Evolutionary conservation across 139 green algal species (phyloP), one percentile per base, ranked within the genome.

Genomic region (Micractinium sp.): DNA sequence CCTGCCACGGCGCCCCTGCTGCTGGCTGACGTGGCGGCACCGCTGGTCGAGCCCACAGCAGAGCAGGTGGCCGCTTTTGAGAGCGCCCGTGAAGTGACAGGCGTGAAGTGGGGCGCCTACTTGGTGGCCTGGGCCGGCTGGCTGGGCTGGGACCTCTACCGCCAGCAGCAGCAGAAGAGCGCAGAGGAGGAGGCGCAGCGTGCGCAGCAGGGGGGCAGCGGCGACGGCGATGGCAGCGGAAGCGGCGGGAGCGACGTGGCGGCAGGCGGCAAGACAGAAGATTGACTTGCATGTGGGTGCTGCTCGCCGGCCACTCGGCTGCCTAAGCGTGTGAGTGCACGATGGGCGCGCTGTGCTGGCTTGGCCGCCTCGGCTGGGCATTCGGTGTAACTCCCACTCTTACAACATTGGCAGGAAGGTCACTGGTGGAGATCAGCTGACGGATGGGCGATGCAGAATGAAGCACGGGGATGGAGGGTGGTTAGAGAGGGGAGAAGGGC

Each of bases 81-180:
- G 33, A 36, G 75, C 5, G 81, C 56, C 3, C 56, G 39, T 0
- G 81, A 75, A 20, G 23, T 75, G 15, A 74, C 56, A 18, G 81
- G 56, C 7, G 23, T 76, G 31, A 86, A 86, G 56, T 86, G 81
- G 81, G 81, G 56, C 29, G 81, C 81, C 20, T 86, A 86, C 60
- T n/a, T 86, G n/a, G 81, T 75, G 15, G 81, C 81, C n/a, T 86
- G 81, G 81, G 56, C 18, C 5, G 81, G 47, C 81, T 86, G 81
- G 81, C 81, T 86, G 56, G 81, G 56, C 35, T 86, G 33, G 47
- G 60, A 86, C 60, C 22, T 86, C 12, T 86, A 74, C 56, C 81
- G 81, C 13, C 56, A 86, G 56, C 66, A 75, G 47, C 66, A 66
- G 47, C 66, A 75, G 33, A 86, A 86, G 81, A 15, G 41, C 22